These are phyloP conservation scores for Rhodotorula sp. DNA, from an alignment of 1,284 basidiomycete genomes.

Conservation along the genomic window DNA sequence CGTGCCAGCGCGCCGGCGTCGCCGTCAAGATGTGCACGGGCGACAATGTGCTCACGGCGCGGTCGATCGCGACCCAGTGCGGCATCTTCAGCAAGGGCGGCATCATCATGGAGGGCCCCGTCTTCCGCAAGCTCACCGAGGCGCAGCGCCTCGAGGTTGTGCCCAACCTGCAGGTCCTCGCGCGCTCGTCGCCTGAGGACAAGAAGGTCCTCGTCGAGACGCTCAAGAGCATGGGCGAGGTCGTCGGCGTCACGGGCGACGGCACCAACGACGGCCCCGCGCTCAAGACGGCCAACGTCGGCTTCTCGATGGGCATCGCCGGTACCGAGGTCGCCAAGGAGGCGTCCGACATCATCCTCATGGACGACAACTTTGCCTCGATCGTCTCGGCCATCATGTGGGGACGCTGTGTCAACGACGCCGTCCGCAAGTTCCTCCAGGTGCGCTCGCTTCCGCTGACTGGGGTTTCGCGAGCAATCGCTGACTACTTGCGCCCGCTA, in stretches of 20 bases:
- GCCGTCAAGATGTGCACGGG: constrained; percentile 96
- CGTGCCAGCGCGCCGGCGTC: constrained; percentile 88
- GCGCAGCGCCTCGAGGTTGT: constrained; percentile 57
- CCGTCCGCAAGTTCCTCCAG: constrained; percentile 95
- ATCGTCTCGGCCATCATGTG: constrained; percentile 98
- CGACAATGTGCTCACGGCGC: constrained; percentile 84
- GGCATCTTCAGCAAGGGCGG: constrained; percentile 90
- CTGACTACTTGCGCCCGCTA: too few relatives aligned
- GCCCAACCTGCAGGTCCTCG: constrained; percentile 63
- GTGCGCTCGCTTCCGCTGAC: neutral
- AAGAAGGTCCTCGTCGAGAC: constrained; percentile 91
- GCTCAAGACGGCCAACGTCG: constrained; percentile 89
- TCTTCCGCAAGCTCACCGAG: constrained; percentile 59
- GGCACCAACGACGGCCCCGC: constrained; percentile 98
- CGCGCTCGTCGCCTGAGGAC: constrained; percentile 96
- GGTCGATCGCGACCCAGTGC: constrained; percentile 89
- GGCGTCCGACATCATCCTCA: constrained; percentile 97
- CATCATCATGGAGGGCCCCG: constrained; percentile 94
- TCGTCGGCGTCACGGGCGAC: constrained; percentile 96
- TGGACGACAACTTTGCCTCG: constrained; percentile 92
- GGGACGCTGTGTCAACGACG: constrained; percentile 97
- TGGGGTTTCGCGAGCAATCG: too few relatives aligned
- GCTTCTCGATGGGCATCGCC: constrained; percentile 97
- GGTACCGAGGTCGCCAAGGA: constrained; percentile 99
- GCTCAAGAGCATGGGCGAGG: constrained; percentile 80